These are phyloP conservation scores for Chaetomium olivaceum DNA, from an alignment of 2,329 filamentous ascomycete genomes.

Conservation along the genomic window DNA sequence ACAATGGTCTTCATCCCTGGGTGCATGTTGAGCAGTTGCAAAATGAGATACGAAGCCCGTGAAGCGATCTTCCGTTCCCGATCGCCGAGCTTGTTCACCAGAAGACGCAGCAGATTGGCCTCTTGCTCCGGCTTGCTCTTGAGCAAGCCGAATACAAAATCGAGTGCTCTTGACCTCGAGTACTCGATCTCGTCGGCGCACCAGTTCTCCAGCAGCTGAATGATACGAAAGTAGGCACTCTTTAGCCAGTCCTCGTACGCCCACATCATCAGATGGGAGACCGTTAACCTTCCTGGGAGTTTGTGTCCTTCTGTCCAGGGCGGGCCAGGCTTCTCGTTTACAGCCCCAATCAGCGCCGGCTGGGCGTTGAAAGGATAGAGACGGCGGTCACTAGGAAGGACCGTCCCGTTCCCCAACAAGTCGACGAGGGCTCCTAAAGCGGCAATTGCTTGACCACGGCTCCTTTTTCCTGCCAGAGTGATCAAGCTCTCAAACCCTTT, in stretches of 20 bases:
- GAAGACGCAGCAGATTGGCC: slow-evolving; percentile 82
- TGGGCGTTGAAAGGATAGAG: slow-evolving; percentile 78
- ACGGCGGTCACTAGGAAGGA: slow-evolving; percentile 81
- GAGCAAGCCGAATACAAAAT: slow-evolving; percentile 86
- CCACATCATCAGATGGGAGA: slow-evolving; percentile 82
- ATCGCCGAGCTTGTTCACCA: slow-evolving; percentile 97
- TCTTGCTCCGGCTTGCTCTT: slow-evolving; percentile 98
- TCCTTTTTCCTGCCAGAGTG: slow-evolving; percentile 84
- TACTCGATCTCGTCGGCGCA: slow-evolving; percentile 95
- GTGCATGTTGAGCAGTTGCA: slow-evolving; percentile 85
- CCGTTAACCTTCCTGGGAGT: slow-evolving; percentile 72
- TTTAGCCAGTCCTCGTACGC: slow-evolving; percentile 95
- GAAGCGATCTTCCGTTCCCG: slow-evolving; percentile 95
- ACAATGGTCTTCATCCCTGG: slow-evolving; percentile 92
- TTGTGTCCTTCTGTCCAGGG: slow-evolving; percentile 68
- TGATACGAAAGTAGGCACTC: slow-evolving; percentile 85
- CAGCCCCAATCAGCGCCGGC: slow-evolving; percentile 68
- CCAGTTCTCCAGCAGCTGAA: slow-evolving; percentile 90
- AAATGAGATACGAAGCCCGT: slow-evolving; percentile 85
- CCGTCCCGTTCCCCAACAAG: slow-evolving; percentile 82
- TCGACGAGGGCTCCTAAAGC: slow-evolving; percentile 94
- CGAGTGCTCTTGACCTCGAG: slow-evolving; percentile 81
- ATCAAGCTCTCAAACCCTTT: slow-evolving; percentile 86
- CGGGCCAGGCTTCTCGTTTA: slow-evolving; percentile 60
- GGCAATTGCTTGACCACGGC: slow-evolving; percentile 86